These are phyloP conservation scores for Sorghum bicolor DNA, from an alignment of 176 grass and related monocot species.

Conservation along the genomic window Sorghum_bicolor_NCBIv3 NC_012870.2:13448001-13448500, in stretches of 20 bases:
- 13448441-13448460: background rate
- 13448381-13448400: background rate
- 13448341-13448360: background rate
- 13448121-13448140: constrained; percentile 59
- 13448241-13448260: constrained; percentile 46
- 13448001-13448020: constrained; percentile 50
- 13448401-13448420: background rate
- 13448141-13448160: constrained; percentile 54
- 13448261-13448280: constrained; percentile 54
- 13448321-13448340: constrained; percentile 52
- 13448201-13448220: constrained; percentile 42
- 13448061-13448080: constrained; percentile 53
- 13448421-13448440: background rate
- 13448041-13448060: constrained; percentile 57
- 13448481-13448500: background rate
- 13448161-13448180: constrained; percentile 56
- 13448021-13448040: constrained; percentile 42
- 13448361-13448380: background rate
- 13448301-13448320: constrained; percentile 30
- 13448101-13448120: constrained; percentile 44
- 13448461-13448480: background rate
- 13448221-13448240: constrained; percentile 20
- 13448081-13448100: constrained; percentile 10
- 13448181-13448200: constrained; percentile 41
- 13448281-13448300: constrained; percentile 44